Evolutionary conservation across 106 monocot species (phyloP).

Genomic region (Dactylorhiza incarnata): DNA sequence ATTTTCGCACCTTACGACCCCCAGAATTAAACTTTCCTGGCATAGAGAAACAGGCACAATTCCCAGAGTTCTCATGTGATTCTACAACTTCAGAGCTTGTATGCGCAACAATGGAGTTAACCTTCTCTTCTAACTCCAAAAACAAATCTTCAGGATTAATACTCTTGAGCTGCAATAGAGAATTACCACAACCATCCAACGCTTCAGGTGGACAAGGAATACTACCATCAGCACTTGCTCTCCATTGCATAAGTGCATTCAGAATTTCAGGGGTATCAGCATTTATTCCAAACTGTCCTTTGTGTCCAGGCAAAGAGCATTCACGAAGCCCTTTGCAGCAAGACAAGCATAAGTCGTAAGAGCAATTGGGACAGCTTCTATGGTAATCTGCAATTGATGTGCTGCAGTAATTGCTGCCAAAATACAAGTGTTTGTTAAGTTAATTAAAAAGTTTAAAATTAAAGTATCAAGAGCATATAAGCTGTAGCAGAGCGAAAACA

Average conservation of each 20-base stretch:
- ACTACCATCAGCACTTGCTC: slow-evolving; percentile 12
- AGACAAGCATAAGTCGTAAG: slow-evolving; percentile 35
- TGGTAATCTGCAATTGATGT: slow-evolving; percentile 42
- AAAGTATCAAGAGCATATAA: not conserved
- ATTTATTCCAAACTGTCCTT: not conserved
- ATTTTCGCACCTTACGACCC: slow-evolving; percentile 13
- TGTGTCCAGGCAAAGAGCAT: slow-evolving; percentile 11
- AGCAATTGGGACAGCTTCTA: slow-evolving; percentile 36
- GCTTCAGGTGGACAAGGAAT: slow-evolving; percentile 9
- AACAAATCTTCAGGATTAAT: slow-evolving; percentile 28
- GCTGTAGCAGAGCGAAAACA: not conserved
- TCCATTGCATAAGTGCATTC: not conserved
- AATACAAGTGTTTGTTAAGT: not conserved
- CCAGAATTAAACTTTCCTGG: slow-evolving; percentile 12
- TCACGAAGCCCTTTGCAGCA: slow-evolving; percentile 53
- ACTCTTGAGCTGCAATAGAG: slow-evolving; percentile 27
- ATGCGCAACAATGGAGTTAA: slow-evolving; percentile 13
- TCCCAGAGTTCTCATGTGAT: not conserved
- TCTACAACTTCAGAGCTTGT: not conserved
- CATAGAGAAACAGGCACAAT: slow-evolving; percentile 31
- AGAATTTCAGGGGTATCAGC: not conserved
- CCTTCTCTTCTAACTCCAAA: slow-evolving; percentile 23
- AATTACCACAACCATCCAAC: slow-evolving; percentile 11
- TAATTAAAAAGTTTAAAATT: too few species aligned
- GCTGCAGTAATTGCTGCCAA: slow-evolving; percentile 33